Percentiles rank a stretch among this genome's conserved stretches.
Conservation (phyloP, 2,329 filamentous ascomycete species). For the Cytospora piceae region DNA sequence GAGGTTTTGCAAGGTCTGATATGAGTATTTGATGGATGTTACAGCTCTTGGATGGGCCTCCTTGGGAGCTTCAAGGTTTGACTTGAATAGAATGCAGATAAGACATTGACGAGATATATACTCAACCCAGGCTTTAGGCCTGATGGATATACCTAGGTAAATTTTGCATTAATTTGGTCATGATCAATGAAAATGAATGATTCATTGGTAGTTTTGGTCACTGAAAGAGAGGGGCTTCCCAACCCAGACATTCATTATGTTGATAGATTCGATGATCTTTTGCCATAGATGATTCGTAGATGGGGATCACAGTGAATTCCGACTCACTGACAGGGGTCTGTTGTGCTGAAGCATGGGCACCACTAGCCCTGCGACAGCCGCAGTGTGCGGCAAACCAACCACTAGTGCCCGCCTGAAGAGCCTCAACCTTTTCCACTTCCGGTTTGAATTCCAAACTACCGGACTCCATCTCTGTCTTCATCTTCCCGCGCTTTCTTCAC, state of each 20-base stretch:
- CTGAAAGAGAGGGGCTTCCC: no score
- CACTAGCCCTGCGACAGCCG: not conserved
- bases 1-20: constrained; percentile 26
- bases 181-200: not conserved
- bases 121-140: not conserved
- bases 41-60: not conserved
- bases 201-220: not conserved
- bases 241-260: not conserved
- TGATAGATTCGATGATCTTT: not conserved
- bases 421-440: constrained; percentile 19
- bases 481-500: constrained; percentile 2
- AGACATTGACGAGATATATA: constrained; percentile 22
- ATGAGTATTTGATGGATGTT: constrained; percentile 12
- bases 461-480: not conserved
- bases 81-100: constrained; percentile 17
- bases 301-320: not conserved
- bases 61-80: not conserved
- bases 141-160: not conserved
- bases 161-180: not conserved
- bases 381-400: constrained; percentile 17
- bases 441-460: constrained; percentile 3
- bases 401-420: constrained; percentile 22
- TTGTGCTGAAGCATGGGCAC: constrained; percentile 5
- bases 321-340: not conserved
- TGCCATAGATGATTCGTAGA: not conserved